Percentiles rank a stretch among this genome's conserved stretches.
These are phyloP conservation scores for Cicer yamashitae DNA, from an alignment of 306 rosid genomes.

Conservation along the genomic window DNA sequence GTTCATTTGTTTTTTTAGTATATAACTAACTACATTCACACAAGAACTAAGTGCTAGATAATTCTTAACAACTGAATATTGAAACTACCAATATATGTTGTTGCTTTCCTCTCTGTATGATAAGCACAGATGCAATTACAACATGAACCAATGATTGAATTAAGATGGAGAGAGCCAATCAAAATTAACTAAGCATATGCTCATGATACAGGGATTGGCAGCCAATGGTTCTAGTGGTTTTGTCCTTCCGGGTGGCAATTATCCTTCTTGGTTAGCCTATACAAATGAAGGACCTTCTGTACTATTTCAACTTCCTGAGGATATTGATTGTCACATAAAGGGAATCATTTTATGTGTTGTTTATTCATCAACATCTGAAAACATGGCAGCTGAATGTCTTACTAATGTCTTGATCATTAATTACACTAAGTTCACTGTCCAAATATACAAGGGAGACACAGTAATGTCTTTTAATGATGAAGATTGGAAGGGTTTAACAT, in stretches of 20 bases:
- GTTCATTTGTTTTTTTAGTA: too few species aligned
- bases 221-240: neutral
- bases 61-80: too few species aligned
- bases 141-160: too few species aligned
- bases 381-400: constrained; percentile 3
- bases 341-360: constrained; percentile 40
- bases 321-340: neutral
- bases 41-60: too few species aligned
- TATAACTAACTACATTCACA: too few species aligned
- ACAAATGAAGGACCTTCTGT: neutral
- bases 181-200: too few species aligned
- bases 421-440: constrained; percentile 34
- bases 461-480: constrained; percentile 30
- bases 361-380: constrained; percentile 22
- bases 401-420: constrained; percentile 12
- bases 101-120: too few species aligned
- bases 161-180: too few species aligned
- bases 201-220: constrained; percentile 23
- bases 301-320: constrained; percentile 20
- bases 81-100: too few species aligned
- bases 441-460: constrained; percentile 30
- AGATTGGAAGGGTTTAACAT: constrained; percentile 36
- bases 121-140: too few species aligned
- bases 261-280: constrained; percentile 38
- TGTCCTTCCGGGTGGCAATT: constrained; percentile 19